Base-by-base conservation (phyloP, 1,139 yeast genomes). In the Diutina mesorugosa region DNA sequence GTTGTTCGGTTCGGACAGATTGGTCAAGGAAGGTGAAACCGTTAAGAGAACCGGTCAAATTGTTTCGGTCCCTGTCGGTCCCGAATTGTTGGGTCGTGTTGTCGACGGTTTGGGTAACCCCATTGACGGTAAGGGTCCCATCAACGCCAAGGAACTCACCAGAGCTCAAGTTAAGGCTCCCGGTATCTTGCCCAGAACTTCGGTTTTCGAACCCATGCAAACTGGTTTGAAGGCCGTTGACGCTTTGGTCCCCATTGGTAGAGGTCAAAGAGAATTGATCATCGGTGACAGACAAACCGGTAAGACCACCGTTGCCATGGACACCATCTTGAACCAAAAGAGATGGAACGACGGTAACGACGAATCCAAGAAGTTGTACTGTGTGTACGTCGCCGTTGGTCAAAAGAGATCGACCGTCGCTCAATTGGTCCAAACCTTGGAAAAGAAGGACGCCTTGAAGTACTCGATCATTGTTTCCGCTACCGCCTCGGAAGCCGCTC, bases 271-370 rank as follows among this genome's bases (percentile, higher is more conserved):
- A 89, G 99, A 93, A 83, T 83, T 93, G 88, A 93, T 93, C 73
- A 93, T 93, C 74, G 99, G 99, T 87, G 99, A 93, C 79, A 93
- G 99, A 85, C 99, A 93, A 83, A 93, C 99, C 69, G 99, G 99
- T 87, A 93, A 93, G 85, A 93, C 99, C 72, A 97, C 98, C 65
- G 97, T 93, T 69, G 99, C 98, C 69, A 77, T 93, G 69, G 99
- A 93, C 79, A 85, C 99, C 79, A 93, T 93, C 73, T 86, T 93
- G 74, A 93, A 93, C 83, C 99, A 93, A 83, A 93, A 91, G 90
- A 88, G 96, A 81, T 90, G 97, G 96, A 93, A 95, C 85, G 76
- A 81, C 69, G 96, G 96, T 77, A 61, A 79, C 63, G 99, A 93
- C 75, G 99, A 93, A 84, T 77, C 85, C 73, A 93, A 95, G 87